phyloP scores from a whole-genome alignment of 176 grass and related monocot species.

The Neostapfia colusana region DNA sequence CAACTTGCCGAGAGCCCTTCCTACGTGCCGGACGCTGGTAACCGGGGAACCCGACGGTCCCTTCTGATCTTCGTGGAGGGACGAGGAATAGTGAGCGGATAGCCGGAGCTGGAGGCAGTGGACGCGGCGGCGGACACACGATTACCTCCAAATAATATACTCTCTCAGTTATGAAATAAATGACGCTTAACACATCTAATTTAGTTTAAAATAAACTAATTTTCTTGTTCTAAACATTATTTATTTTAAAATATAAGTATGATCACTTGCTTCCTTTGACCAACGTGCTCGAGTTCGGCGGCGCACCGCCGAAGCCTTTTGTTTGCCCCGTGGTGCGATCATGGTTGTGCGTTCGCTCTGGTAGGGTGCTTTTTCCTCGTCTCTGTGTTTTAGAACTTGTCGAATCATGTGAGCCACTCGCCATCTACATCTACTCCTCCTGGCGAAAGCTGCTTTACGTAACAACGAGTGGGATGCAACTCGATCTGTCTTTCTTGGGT shows the following conservation, averaged over 20 bases:
- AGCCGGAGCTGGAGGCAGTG: not conserved
- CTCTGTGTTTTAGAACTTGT: not conserved
- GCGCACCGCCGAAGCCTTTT: not conserved
- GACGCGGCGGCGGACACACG: not conserved
- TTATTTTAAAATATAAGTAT: no score
- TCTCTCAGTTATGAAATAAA: no score
- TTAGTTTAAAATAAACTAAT: no score
- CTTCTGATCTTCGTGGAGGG: not conserved
- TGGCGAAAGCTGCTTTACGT: not conserved
- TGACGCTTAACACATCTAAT: no score
- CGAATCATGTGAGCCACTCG: not conserved
- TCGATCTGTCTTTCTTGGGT: not conserved
- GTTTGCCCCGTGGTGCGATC: not conserved
- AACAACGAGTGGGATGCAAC: not conserved
- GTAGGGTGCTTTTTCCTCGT: not conserved
- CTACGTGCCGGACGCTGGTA: not conserved
- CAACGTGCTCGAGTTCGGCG: not conserved
- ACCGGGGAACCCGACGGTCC: not conserved
- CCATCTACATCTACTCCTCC: not conserved
- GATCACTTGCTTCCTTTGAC: not conserved
- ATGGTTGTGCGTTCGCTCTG: not conserved
- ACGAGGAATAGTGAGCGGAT: not conserved
- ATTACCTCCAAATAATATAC: not conserved
- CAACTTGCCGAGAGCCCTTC: not conserved
- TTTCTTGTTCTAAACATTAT: no score